Conservation (phyloP, 2,329 filamentous ascomycete genomes). For the Fusarium chlamydosporum region DNA sequence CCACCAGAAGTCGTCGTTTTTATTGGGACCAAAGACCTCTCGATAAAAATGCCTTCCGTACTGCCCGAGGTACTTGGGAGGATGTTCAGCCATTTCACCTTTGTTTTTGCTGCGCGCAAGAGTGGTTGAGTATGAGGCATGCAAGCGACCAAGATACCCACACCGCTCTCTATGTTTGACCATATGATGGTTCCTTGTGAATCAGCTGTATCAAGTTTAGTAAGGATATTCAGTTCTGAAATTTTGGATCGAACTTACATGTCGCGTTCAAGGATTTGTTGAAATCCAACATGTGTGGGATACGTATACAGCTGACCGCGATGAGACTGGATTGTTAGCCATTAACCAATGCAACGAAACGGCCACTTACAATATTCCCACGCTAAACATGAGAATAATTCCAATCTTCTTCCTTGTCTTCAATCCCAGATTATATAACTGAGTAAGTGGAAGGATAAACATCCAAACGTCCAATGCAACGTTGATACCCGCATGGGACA, state of each 20-base stretch:
- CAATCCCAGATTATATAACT: neutral
- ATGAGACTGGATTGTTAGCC: slow-evolving; percentile 4
- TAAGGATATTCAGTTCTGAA: too few species aligned
- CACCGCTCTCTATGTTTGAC: slow-evolving; percentile 12
- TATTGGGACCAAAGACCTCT: neutral
- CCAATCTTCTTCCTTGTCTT: slow-evolving; percentile 16
- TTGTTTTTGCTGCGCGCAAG: neutral
- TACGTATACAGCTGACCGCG: slow-evolving; percentile 17
- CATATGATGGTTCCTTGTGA: slow-evolving; percentile 16
- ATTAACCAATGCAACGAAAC: rapidly evolving
- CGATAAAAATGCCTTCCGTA: neutral
- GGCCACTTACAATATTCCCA: slow-evolving; percentile 19
- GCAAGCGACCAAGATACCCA: slow-evolving; percentile 14
- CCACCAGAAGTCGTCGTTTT: neutral
- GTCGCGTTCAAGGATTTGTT: slow-evolving; percentile 7
- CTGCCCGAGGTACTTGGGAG: neutral
- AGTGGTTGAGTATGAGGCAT: slow-evolving; percentile 17
- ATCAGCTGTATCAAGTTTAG: neutral
- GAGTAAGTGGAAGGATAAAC: slow-evolving; percentile 11
- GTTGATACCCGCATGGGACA: slow-evolving; percentile 9
- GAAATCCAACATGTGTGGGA: neutral
- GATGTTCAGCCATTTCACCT: neutral
- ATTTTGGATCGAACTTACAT: neutral
- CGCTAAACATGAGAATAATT: slow-evolving; percentile 7
- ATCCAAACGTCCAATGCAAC: slow-evolving; percentile 22